phyloP scores from a whole-genome alignment of 352 stramenopile species.

The Globisporangium yorkense region DNA sequence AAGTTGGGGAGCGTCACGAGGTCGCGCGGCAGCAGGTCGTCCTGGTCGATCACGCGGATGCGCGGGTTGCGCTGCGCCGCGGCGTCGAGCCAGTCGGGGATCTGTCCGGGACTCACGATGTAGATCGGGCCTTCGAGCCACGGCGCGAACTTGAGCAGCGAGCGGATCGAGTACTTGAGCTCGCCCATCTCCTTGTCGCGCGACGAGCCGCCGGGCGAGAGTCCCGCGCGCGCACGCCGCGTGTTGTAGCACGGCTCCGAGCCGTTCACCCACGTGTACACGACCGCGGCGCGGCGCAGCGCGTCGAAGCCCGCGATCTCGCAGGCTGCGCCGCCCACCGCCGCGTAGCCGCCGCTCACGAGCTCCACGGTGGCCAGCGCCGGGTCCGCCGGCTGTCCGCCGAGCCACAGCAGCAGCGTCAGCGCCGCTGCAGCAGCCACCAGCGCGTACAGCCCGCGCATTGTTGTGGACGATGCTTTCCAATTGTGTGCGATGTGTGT shows the following conservation, averaged over 20 bases:
- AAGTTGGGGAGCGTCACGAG: slow-evolving; percentile 62
- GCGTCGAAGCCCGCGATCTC: slow-evolving; percentile 65
- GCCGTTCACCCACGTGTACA: slow-evolving; percentile 87
- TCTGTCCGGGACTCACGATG: slow-evolving; percentile 78
- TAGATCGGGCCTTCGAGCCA: slow-evolving; percentile 80
- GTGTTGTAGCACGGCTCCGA: slow-evolving; percentile 76
- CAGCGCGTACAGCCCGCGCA: slow-evolving; percentile 52
- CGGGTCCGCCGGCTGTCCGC: slow-evolving; percentile 39
- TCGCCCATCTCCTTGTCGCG: slow-evolving; percentile 83
- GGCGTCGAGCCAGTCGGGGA: slow-evolving; percentile 75
- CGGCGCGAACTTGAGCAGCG: slow-evolving; percentile 70
- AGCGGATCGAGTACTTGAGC: slow-evolving; percentile 83
- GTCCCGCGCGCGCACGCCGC: slow-evolving; percentile 37
- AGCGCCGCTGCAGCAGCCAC: slow-evolving; percentile 35
- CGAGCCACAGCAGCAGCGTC: slow-evolving; percentile 41
- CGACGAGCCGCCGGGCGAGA: slow-evolving; percentile 55
- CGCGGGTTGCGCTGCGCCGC: slow-evolving; percentile 38
- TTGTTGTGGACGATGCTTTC: background rate
- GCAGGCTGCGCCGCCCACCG: slow-evolving; percentile 32
- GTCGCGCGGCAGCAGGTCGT: slow-evolving; percentile 61
- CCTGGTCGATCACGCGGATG: slow-evolving; percentile 69
- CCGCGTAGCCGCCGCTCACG: slow-evolving; percentile 30
- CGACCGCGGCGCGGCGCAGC: slow-evolving; percentile 58
- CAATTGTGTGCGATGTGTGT: background rate
- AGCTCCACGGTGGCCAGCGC: slow-evolving; percentile 44